Percentiles rank a stretch among this genome's conserved stretches.
Conservation (phyloP, 2,329 filamentous ascomycete species). For the Emericellopsis cladophorae region DNA sequence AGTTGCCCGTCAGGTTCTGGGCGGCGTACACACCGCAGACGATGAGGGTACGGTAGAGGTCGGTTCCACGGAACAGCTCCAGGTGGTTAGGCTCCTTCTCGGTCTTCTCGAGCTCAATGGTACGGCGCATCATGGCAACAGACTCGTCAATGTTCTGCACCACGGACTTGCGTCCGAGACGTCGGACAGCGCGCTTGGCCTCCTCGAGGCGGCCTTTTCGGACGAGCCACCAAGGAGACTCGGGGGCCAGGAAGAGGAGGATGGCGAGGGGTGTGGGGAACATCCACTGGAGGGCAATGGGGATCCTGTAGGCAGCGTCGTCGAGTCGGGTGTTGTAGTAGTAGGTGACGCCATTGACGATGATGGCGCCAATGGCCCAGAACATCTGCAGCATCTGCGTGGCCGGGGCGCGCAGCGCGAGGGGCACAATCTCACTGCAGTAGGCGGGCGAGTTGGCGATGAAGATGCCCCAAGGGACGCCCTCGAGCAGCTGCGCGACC, state of each 20-base stretch:
- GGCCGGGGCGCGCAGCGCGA: slow-evolving; percentile 39
- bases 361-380: slow-evolving; percentile 49
- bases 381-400: slow-evolving; percentile 53
- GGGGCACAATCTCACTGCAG: slow-evolving; percentile 45
- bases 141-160: slow-evolving; percentile 17
- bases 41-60: slow-evolving; percentile 40
- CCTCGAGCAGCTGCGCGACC: slow-evolving; percentile 42
- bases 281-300: slow-evolving; percentile 45
- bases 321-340: slow-evolving; percentile 19
- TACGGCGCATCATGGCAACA: slow-evolving; percentile 41
- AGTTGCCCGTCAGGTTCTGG: slow-evolving; percentile 46
- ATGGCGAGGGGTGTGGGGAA: slow-evolving; percentile 29
- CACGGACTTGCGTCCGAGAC: slow-evolving; percentile 23
- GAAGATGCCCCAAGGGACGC: slow-evolving; percentile 50
- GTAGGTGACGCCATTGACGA: slow-evolving; percentile 42
- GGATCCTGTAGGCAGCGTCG: slow-evolving; percentile 20
- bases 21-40: slow-evolving; percentile 44
- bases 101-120: slow-evolving; percentile 36
- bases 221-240: slow-evolving; percentile 42
- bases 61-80: slow-evolving; percentile 41
- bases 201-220: slow-evolving; percentile 29
- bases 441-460: slow-evolving; percentile 24
- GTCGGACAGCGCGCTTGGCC: slow-evolving; percentile 29
- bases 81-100: slow-evolving; percentile 29
- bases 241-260: slow-evolving; percentile 29